These are phyloP conservation scores for Mychonastes homosphaera DNA, from an alignment of 139 green algal species.

Conservation along the genomic window DNA sequence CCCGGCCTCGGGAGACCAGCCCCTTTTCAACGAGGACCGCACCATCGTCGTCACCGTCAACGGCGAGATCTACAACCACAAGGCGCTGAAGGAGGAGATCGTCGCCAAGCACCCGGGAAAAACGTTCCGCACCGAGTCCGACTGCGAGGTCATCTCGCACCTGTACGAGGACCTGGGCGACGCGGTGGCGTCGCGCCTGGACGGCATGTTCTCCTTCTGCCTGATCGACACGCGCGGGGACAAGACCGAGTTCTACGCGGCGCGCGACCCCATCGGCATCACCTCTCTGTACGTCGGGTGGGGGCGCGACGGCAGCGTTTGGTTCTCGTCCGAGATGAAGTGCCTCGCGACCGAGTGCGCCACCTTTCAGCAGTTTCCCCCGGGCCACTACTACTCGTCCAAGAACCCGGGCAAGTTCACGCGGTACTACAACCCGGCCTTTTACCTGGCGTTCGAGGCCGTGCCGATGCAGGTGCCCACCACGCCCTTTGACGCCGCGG, in stretches of 20 bases:
- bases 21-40: slow-evolving; percentile 46
- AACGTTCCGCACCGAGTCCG: slow-evolving; percentile 52
- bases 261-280: slow-evolving; percentile 85
- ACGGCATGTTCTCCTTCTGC: slow-evolving; percentile 86
- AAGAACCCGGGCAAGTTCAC: slow-evolving; percentile 60
- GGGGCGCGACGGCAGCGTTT: slow-evolving; percentile 66
- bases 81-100: slow-evolving; percentile 38
- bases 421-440: slow-evolving; percentile 73
- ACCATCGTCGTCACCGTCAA: slow-evolving; percentile 58
- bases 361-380: slow-evolving; percentile 50
- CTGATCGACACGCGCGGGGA: slow-evolving; percentile 31
- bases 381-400: slow-evolving; percentile 69
- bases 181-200: slow-evolving; percentile 69
- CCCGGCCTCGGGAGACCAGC: slow-evolving; percentile 50
- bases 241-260: slow-evolving; percentile 57
- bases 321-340: slow-evolving; percentile 96
- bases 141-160: slow-evolving; percentile 66
- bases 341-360: slow-evolving; percentile 53
- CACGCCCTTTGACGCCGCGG: slow-evolving; percentile 12
- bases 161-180: slow-evolving; percentile 73
- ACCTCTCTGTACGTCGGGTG: slow-evolving; percentile 89
- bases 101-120: slow-evolving; percentile 35
- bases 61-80: slow-evolving; percentile 82
- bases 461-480: slow-evolving; percentile 9
- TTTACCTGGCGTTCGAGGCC: slow-evolving; percentile 44